Base-by-base conservation (phyloP, 192 early-diverging fungal genomes). In the Coemansia asiatica region DNA sequence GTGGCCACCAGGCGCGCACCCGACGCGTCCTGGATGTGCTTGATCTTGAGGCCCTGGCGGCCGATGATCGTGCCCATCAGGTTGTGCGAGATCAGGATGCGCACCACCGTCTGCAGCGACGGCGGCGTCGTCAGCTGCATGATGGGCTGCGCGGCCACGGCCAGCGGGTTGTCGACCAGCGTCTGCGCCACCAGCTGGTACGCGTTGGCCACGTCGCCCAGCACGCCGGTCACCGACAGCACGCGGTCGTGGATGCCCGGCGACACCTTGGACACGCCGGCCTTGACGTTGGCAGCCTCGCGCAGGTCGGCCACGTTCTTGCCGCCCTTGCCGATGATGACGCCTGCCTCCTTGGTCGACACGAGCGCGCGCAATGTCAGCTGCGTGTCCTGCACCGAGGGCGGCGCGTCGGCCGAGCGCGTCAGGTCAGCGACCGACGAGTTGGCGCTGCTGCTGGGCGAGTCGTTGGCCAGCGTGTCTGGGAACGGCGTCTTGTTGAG, bases 11-110 rank as follows among this genome's bases (percentile, higher is more conserved):
- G 87, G 36, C 90, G 88, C 10, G 91, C 92, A 35, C 90, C 87
- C n/a, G 93, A 94, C 16, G 85, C 76, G 48, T 95, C 92, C 83
- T 97, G 96, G 58, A 98, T 92, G 69, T 95, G 91, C 84, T 95
- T 97, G 76, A 98, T 97, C 83, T 93, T 94, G 61, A 85, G 68
- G 53, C 95, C 95, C 71, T 89, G 88, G 66, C 95, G 92, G 36
- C 97, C 97, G 79, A 98, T 97, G 63, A 98, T 85, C 57, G 89
- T 90, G 21, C 92, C 92, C 89, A 98, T 95, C 48, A 92, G 79
- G 66, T 88, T 86, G 76, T 95, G 90, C 23, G 95, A 93, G 66
- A 98, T 93, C 67, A 98, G 85, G 19, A 98, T 75, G 25, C 94
- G 90, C 56, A 98, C 82, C 6, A 89, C 86, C 13, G 89, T 86